These are phyloP conservation scores for Nigrospora osmanthi DNA, from an alignment of 2,329 filamentous ascomycete genomes.

Conservation along the genomic window DNA sequence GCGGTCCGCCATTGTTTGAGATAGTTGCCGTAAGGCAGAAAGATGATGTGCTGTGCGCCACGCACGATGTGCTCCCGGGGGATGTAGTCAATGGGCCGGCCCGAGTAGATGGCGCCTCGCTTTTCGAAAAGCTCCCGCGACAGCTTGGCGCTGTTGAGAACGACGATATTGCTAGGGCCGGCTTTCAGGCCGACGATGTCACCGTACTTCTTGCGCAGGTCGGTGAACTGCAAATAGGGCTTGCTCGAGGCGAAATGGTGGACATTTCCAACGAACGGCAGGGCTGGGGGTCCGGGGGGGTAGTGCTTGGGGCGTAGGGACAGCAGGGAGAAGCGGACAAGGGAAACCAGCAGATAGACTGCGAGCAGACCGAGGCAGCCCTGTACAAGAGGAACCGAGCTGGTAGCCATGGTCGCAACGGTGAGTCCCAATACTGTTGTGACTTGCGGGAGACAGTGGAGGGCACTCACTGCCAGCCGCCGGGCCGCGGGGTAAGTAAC, in stretches of 20 bases:
- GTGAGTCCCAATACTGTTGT: too few species aligned
- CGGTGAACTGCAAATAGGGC: slow-evolving; percentile 3
- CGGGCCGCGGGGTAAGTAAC: too few species aligned
- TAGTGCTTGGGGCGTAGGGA: slow-evolving; percentile 1
- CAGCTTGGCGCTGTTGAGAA: slow-evolving; percentile 4
- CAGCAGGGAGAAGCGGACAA: slow-evolving; percentile 2
- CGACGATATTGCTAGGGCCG: slow-evolving; percentile 5
- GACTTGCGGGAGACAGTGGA: too few species aligned
- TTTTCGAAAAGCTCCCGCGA: slow-evolving; percentile 6
- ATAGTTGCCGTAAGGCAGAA: slow-evolving; percentile 1
- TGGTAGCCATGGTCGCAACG: too few species aligned
- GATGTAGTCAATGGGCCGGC: slow-evolving; percentile 2
- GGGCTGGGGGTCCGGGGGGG: slow-evolving; percentile 2
- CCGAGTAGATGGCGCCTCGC: slow-evolving; percentile 5
- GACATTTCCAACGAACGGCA: slow-evolving; percentile 4
- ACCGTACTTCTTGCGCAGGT: slow-evolving; percentile 2
- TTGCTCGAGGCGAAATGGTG: slow-evolving; percentile 3
- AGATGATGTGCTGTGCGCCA: slow-evolving; percentile 2
- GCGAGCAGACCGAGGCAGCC: too few species aligned
- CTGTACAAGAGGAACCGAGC: too few species aligned
- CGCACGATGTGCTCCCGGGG: slow-evolving; percentile 3
- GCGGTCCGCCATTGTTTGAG: slow-evolving; percentile 3
- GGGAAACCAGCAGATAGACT: background rate
- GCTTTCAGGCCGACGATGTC: slow-evolving; percentile 7
- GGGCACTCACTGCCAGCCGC: too few species aligned